phyloP scores from a whole-genome alignment of 305 asterid genomes.

The Solanum aculeatissimum region DNA sequence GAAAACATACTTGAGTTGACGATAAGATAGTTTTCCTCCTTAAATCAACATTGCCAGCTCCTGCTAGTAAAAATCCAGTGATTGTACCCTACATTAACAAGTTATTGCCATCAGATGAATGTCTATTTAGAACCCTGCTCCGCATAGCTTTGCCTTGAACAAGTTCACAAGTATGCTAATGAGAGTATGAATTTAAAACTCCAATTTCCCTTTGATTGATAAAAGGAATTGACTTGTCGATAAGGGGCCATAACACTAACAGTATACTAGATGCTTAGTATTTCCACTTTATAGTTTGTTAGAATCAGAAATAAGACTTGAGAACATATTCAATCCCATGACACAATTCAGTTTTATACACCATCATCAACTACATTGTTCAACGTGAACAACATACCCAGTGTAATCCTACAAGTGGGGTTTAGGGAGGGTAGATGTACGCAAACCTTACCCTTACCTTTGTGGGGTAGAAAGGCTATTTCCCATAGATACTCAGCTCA shows the following conservation, averaged over 20 bases:
- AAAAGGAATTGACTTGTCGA: background rate
- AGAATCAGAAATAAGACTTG: too few species aligned
- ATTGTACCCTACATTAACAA: conserved; percentile 43
- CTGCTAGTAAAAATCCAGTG: conserved; percentile 48
- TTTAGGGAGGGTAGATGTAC: too few species aligned
- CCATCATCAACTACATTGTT: background rate
- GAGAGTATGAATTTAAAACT: background rate
- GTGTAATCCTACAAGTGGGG: too few species aligned
- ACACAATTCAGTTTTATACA: background rate
- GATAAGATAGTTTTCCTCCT: conserved; percentile 39
- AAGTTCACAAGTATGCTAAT: background rate
- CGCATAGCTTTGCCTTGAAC: background rate
- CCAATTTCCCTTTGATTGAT: background rate
- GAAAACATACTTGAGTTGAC: conserved; percentile 29
- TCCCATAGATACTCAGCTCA: background rate
- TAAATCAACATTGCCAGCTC: conserved; percentile 40
- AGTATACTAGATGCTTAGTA: background rate
- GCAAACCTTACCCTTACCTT: too few species aligned
- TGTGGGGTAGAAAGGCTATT: too few species aligned
- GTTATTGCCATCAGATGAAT: background rate
- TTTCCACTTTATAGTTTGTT: background rate
- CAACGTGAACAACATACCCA: background rate
- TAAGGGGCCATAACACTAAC: background rate
- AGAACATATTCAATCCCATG: background rate
- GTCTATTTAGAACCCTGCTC: background rate